A percentile compares a stretch with the other conserved stretches of the same genome.
phyloP scores from a whole-genome alignment of 176 grass and related monocot species.

The Musa itinerans region DNA sequence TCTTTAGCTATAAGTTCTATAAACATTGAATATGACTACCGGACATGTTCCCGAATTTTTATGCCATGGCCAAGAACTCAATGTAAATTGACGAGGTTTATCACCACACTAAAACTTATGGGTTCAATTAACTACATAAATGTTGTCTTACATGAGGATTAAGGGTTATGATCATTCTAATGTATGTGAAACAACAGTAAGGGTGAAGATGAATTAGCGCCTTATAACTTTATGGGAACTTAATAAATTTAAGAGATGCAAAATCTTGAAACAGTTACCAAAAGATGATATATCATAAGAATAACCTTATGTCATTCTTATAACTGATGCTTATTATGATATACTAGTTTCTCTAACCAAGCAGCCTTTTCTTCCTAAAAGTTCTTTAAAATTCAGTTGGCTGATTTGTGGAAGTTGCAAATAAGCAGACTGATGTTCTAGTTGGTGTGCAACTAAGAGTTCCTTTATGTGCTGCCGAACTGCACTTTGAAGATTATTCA shows the following conservation, averaged over 20 bases:
- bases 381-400: no score
- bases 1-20: background rate
- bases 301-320: no score
- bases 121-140: background rate
- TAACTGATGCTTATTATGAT: no score
- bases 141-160: background rate
- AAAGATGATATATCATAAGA: no score
- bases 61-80: background rate
- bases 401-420: background rate
- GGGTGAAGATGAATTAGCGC: background rate
- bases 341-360: no score
- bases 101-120: background rate
- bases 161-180: background rate
- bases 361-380: no score
- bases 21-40: background rate
- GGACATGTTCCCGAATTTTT: background rate
- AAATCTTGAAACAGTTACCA: no score
- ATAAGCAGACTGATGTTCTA: background rate
- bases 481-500: background rate
- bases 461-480: background rate
- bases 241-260: no score
- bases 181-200: background rate
- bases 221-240: background rate
- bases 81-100: background rate
- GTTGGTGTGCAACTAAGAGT: background rate